Evolutionary conservation across 306 rosid species (phyloP), one percentile per base, ranked within the genome.

Genomic region (Rosa rugosa): DNA sequence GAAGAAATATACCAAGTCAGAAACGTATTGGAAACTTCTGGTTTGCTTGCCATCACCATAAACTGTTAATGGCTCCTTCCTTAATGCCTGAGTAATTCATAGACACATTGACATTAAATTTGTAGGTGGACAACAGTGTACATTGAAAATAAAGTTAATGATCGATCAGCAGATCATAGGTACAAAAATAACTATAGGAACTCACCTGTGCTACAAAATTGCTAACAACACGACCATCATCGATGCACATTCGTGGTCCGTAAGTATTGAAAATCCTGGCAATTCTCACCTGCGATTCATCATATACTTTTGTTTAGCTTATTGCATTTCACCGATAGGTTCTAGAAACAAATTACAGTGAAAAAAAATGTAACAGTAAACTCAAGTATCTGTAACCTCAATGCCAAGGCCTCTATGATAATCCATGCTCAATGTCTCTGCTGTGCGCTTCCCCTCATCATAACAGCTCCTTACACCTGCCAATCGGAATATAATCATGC

Each of bases 41-140:
- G 99, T 94, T 77, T 92, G 99, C 81, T 94, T 94, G 27, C 97
- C 97, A 73, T 94, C 97, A 1, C 97, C 97, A 83, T 94, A 94
- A 78, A 92, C 99, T n/a, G 99, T 94, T 86, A 94, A 75, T 18
- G 99, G 99, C 46, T 89, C 97, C 85, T 91, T 94, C 86, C 97
- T 89, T 68, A 94, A 78, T 71, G 97, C 99, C 99, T 94, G 80
- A 2, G 25, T 18, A 44, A 31, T 11, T 23, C 64, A 57, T 10
- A 45, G 6, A 23, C 34, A 57, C 38, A 18, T 4, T 18, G 70
- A 16, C 71, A 3, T 36, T 18, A 64, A 31, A 18, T 16, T 9
- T 12, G 4, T 14, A 31, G 25, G 11, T 56, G 6, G 17, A 20
- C 38, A 46, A 47, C 5, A 17, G 0, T 31, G 10, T 27, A 31